Evolutionary conservation across 805 yeast genomes (phyloP).

Genomic region (Wickerhamomyces strasburgensis): DNA sequence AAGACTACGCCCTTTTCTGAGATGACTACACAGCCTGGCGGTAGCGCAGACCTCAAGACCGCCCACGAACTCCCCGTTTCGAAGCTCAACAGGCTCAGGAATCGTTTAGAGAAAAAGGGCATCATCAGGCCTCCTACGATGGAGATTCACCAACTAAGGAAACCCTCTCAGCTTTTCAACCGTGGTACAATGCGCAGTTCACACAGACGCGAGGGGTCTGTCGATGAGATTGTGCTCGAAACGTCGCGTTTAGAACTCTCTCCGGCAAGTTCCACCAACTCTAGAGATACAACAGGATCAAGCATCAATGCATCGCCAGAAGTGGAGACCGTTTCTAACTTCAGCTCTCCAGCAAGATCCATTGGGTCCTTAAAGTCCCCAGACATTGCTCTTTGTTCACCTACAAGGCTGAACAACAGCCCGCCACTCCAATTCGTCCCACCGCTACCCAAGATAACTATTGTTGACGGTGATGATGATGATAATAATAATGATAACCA

Average conservation of each 20-base stretch:
- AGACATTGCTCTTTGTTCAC: constrained; percentile 1
- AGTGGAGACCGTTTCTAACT: constrained; percentile 15
- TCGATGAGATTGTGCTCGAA: constrained; percentile 1
- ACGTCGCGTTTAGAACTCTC: neutral
- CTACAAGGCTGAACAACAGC: neutral
- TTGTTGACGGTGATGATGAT: constrained; percentile 4
- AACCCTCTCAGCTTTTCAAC: constrained; percentile 8
- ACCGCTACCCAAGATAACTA: constrained; percentile 5
- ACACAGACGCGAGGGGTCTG: constrained; percentile 9
- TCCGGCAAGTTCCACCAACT: constrained; percentile 4
- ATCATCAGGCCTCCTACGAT: constrained; percentile 8
- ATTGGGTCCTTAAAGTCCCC: constrained; percentile 6
- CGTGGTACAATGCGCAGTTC: too few species aligned
- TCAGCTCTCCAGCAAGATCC: constrained; percentile 21
- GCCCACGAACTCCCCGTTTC: constrained; percentile 1
- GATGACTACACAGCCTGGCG: too few species aligned
- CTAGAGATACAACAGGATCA: neutral
- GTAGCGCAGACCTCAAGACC: too few species aligned
- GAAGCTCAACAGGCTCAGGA: constrained; percentile 9
- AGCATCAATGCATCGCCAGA: constrained; percentile 10
- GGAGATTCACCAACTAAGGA: constrained; percentile 8
- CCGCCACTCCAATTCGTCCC: constrained; percentile 3
- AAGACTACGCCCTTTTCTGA: too few species aligned
- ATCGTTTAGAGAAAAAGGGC: constrained; percentile 9
- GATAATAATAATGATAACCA: constrained; percentile 3